A percentile compares a stretch with the other conserved stretches of the same genome.
phyloP scores from a whole-genome alignment of 225 moss, liverwort and hornwort genomes.

The Pseudisothecium myosuroides region DNA sequence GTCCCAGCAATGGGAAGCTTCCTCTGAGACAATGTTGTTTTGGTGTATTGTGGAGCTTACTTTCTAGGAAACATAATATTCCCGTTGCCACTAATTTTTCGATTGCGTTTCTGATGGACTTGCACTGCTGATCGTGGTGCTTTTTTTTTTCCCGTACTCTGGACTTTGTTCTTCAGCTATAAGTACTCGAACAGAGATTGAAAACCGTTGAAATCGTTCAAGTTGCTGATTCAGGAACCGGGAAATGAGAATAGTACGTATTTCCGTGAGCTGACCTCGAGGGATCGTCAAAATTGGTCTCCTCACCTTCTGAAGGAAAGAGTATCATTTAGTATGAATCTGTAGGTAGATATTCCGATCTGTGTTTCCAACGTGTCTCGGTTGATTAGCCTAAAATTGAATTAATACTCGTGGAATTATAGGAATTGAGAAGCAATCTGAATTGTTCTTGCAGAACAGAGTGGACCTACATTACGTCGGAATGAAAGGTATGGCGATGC shows the following conservation, averaged over 20 bases:
- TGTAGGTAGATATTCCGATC: not conserved
- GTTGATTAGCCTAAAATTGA: no score
- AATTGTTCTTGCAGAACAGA: not conserved
- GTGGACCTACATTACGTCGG: not conserved
- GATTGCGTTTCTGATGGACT: not conserved
- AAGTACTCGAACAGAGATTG: no score
- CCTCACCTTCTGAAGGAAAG: not conserved
- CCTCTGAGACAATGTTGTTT: no score
- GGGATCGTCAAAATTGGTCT: not conserved
- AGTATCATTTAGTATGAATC: not conserved
- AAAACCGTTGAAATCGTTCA: not conserved
- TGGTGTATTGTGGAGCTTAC: not conserved
- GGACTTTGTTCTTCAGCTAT: not conserved
- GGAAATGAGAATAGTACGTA: no score
- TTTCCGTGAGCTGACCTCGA: not conserved
- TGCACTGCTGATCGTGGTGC: not conserved
- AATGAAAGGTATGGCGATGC: slow-evolving; percentile 22
- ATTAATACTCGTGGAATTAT: not conserved
- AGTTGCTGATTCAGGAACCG: not conserved
- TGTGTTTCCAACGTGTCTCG: not conserved
- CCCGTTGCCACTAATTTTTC: not conserved
- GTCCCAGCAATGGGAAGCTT: no score
- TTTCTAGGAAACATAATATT: not conserved
- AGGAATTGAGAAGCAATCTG: not conserved
- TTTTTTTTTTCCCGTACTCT: not conserved